A percentile compares a stretch with the other conserved stretches of the same genome.
These are phyloP conservation scores for Seminavis robusta DNA, from an alignment of 108 stramenopile genomes.

Conservation along the genomic window DNA sequence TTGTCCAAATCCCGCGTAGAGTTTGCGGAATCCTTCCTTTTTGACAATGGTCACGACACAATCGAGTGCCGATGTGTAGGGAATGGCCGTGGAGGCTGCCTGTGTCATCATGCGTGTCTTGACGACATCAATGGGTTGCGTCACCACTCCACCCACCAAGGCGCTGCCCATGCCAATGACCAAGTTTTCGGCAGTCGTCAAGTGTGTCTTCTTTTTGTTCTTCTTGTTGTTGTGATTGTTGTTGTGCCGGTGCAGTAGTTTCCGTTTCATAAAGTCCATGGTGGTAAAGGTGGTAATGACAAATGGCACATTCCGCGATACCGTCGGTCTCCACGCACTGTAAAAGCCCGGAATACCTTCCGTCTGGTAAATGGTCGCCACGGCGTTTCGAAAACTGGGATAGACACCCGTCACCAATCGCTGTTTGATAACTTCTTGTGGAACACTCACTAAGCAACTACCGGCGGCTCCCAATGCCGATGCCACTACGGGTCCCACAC, in stretches of 20 bases:
- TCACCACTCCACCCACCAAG: conserved; percentile 37
- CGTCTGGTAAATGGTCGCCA: conserved; percentile 30
- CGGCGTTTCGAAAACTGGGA: conserved; percentile 53
- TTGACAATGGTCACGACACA: conserved; percentile 47
- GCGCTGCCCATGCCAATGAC: conserved; percentile 46
- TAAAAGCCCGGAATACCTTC: conserved; percentile 67
- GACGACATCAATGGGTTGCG: conserved; percentile 65
- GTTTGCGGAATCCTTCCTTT: conserved; percentile 43
- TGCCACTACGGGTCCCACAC: conserved; percentile 33
- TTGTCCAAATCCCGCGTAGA: conserved; percentile 61
- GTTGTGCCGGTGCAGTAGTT: too few relatives aligned
- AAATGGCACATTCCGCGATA: conserved; percentile 68
- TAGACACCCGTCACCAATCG: conserved; percentile 64
- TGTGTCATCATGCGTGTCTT: conserved; percentile 84
- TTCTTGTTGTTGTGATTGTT: too few relatives aligned
- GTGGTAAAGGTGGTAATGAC: conserved; percentile 57
- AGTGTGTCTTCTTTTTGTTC: conserved; percentile 5
- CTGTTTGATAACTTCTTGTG: conserved; percentile 76
- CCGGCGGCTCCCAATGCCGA: conserved; percentile 45
- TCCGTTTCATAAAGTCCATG: conserved; percentile 27
- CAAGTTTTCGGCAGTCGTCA: conserved; percentile 34
- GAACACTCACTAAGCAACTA: conserved; percentile 56
- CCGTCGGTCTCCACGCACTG: conserved; percentile 54
- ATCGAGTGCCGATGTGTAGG: conserved; percentile 54
- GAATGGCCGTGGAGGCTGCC: conserved; percentile 47